A percentile compares a stretch with the other conserved stretches of the same genome.
Conservation (phyloP, 192 early-diverging fungal genomes). For the Pilobolus umbonatus region DNA sequence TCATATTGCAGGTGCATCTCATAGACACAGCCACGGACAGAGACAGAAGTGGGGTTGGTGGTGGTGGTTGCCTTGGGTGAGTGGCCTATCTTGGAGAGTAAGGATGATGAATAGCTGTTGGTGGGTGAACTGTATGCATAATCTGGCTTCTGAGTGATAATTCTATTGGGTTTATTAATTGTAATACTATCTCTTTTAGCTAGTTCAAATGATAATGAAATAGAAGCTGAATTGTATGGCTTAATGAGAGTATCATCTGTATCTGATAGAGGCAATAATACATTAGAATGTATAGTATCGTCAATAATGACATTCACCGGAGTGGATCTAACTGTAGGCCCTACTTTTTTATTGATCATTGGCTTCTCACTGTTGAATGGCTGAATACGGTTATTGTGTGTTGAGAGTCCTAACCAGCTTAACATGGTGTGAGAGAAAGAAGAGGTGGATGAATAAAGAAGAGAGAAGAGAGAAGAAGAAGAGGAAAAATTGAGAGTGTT, state of each 20-base stretch:
- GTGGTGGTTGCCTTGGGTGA: constrained; percentile 2
- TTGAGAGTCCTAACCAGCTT: not conserved
- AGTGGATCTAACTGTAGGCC: constrained; percentile 6
- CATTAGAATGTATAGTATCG: too few relatives aligned
- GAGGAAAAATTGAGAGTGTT: too few relatives aligned
- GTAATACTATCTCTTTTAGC: constrained; percentile 7
- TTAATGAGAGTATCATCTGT: not conserved
- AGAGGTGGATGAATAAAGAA: too few relatives aligned
- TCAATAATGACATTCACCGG: constrained; percentile 3
- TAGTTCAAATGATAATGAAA: constrained; percentile 10
- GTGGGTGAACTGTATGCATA: not conserved
- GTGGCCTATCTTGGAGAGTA: not conserved
- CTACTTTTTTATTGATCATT: constrained; percentile 2
- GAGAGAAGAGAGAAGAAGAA: too few relatives aligned
- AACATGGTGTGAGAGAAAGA: too few relatives aligned
- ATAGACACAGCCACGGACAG: not conserved
- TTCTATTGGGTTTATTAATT: constrained; percentile 1
- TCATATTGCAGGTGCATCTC: too few relatives aligned
- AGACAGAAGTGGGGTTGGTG: not conserved
- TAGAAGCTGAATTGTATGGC: not conserved
- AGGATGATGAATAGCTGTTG: not conserved
- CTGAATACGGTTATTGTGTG: not conserved
- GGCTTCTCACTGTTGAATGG: not conserved
- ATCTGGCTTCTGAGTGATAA: not conserved
- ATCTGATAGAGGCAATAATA: not conserved